A percentile compares a stretch with the other conserved stretches of the same genome.
These are phyloP conservation scores for Cystoisospora suis DNA, from an alignment of 169 alveolate species.

Conservation along the genomic window DNA sequence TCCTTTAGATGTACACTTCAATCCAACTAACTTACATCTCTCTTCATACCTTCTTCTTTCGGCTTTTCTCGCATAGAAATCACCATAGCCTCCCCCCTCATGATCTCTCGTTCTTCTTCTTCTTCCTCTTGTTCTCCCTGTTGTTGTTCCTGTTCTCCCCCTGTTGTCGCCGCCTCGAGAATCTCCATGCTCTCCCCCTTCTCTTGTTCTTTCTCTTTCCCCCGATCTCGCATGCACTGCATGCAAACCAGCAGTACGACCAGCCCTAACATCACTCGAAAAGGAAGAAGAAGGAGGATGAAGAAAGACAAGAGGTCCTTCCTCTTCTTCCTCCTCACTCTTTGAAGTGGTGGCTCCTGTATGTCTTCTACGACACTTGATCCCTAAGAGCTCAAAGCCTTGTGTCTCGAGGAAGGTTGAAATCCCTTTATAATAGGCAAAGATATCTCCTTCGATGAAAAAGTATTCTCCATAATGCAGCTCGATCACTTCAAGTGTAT, in stretches of 20 bases:
- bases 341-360: too few species aligned
- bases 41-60: too few species aligned
- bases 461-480: conserved; percentile 65
- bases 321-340: too few species aligned
- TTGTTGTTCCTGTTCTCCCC: conserved; percentile 7
- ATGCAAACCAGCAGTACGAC: not conserved
- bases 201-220: not conserved
- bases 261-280: not conserved
- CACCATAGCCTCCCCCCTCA: too few species aligned
- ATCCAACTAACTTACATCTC: too few species aligned
- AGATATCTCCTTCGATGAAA: conserved; percentile 68
- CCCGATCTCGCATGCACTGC: not conserved
- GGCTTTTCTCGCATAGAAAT: too few species aligned
- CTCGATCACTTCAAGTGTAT: conserved; percentile 69
- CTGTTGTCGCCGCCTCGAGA: not conserved
- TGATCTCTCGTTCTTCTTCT: not conserved
- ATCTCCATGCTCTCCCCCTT: not conserved
- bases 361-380: conserved; percentile 39
- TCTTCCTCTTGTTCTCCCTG: not conserved
- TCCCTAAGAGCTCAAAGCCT: conserved; percentile 66
- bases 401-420: conserved; percentile 70
- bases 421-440: conserved; percentile 66
- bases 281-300: not conserved
- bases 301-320: not conserved
- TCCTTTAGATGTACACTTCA: too few species aligned